Conservation (phyloP, 768 basidiomycete genomes). For the Leccinum subgranulosum region DNA sequence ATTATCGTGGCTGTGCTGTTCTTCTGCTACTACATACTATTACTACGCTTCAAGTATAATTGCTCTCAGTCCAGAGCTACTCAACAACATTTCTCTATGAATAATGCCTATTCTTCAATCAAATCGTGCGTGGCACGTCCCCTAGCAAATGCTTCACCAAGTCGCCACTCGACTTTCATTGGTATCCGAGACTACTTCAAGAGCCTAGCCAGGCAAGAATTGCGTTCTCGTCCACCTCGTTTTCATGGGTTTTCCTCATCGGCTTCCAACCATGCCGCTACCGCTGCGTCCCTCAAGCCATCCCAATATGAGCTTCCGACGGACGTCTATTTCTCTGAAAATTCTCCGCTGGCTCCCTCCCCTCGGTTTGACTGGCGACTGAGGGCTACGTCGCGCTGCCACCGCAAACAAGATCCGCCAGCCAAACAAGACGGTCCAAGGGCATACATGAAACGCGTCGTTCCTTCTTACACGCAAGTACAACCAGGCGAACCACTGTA, state of each 20-base stretch:
- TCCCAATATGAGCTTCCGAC: conserved; percentile 22
- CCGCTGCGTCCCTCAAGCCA: conserved; percentile 10
- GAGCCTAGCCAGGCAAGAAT: conserved; percentile 10
- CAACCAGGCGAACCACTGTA: conserved; percentile 41
- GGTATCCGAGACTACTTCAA: conserved; percentile 31
- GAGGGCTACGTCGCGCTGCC: conserved; percentile 47
- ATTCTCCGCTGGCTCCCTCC: conserved; percentile 25
- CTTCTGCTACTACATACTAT: neutral
- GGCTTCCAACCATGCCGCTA: neutral
- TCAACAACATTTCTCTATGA: conserved; percentile 8
- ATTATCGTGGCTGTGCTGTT: conserved; percentile 16
- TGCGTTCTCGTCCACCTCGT: neutral
- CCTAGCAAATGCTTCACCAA: conserved; percentile 3
- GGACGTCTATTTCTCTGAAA: conserved; percentile 29
- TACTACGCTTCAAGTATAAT: neutral
- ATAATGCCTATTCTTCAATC: conserved; percentile 7
- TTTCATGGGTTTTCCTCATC: conserved; percentile 17
- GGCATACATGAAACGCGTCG: conserved; percentile 37
- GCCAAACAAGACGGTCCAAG: conserved; percentile 11
- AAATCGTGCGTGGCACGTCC: conserved; percentile 1
- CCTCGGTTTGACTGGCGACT: conserved; percentile 61
- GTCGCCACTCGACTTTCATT: conserved; percentile 25
- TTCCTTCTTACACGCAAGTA: conserved; percentile 34
- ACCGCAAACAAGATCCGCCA: conserved; percentile 11
- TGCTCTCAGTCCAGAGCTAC: neutral